Conservation (phyloP, 108 stramenopile genomes). For the Cyclotella sp. region DNA sequence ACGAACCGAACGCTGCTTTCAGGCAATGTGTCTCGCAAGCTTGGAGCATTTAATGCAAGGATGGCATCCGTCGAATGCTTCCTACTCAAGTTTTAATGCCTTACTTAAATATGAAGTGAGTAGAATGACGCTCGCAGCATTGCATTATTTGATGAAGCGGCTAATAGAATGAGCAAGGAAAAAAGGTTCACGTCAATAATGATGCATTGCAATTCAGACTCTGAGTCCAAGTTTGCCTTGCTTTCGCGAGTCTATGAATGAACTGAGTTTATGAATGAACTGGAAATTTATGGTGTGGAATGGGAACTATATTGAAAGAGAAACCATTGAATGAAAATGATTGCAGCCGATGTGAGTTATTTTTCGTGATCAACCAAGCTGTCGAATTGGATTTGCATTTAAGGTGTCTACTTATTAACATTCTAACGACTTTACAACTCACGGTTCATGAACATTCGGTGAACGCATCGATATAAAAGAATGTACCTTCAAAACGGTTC, state of each 20-base stretch:
- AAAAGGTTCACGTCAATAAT: not conserved
- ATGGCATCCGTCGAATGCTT: not conserved
- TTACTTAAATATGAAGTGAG: not conserved
- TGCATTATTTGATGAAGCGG: not conserved
- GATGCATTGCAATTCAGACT: not conserved
- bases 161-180: not conserved
- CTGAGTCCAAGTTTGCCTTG: not conserved
- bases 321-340: conserved; percentile 14
- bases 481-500: too few relatives aligned
- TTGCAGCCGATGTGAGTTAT: too few relatives aligned
- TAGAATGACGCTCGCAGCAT: not conserved
- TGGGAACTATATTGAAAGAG: too few relatives aligned
- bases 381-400: too few relatives aligned
- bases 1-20: too few relatives aligned
- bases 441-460: too few relatives aligned
- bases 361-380: not conserved
- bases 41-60: not conserved
- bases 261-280: not conserved
- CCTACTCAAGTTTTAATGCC: not conserved
- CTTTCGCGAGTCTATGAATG: conserved; percentile 1
- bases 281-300: not conserved
- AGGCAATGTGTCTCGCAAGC: not conserved
- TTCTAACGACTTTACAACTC: not conserved
- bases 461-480: too few relatives aligned
- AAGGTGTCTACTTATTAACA: too few relatives aligned